Evolutionary conservation across 2,329 filamentous ascomycete species (phyloP), one percentile per base, ranked within the genome.

Genomic region (Xylaria digitata): DNA sequence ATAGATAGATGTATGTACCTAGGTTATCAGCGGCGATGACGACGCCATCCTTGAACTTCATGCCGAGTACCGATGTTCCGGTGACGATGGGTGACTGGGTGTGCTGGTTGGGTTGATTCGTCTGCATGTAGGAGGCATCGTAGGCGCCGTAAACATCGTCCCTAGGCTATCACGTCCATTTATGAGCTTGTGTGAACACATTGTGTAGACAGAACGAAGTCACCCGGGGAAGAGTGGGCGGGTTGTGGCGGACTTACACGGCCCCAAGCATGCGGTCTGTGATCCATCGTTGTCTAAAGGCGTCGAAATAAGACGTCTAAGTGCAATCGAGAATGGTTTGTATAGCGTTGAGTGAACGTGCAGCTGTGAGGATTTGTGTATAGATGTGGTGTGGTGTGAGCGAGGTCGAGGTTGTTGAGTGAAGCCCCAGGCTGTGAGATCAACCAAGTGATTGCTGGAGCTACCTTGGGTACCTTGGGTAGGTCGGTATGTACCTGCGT

Each of bases 21-120:
- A 99, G 84, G 84, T 98, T 99, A 82, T 99, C 96, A 75, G 96
- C 93, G 59, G 95, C 96, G 79, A 99, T 95, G 76, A 97, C 94
- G 71, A 99, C 94, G 77, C 96, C 96, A 74, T 94, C 93, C 78
- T 94, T 95, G 87, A 94, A 99, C 85, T 98, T 98, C 79, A 97
- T 87, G 71, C 91, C 96, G 64, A 99, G 82, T 70, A 99, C 96
- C 60, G 96, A 98, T 56, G 96, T 98, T 78, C 96, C 96, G 59
- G 96, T 99, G 69, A 99, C 96, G 73, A 97, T 91, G 76, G 96
- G 96, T 37, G 89, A 90, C 82, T 97, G 94, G 62, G 96, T 97
- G 82, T 96, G 93, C 77, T 94, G 89, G 78, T 89, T 94, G 65
- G 94, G 93, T 63, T 84, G 86, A 74, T 82, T 85, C 58, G 82